A percentile compares a stretch with the other conserved stretches of the same genome.
phyloP scores from a whole-genome alignment of 2,329 filamentous ascomycete species.

The Colletotrichum echinochloae region DNA sequence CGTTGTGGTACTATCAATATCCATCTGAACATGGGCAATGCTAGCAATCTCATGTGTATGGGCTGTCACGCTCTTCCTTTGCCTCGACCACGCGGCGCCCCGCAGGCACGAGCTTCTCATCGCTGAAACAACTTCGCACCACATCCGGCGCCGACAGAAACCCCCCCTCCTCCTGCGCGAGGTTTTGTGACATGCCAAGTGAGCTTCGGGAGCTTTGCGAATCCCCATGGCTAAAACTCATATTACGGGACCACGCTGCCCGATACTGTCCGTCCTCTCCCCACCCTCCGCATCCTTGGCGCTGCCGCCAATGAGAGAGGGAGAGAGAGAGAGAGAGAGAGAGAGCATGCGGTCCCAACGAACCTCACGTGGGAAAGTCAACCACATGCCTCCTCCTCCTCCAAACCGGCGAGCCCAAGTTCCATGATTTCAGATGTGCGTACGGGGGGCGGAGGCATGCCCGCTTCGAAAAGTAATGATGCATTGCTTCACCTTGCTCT shows the following conservation, averaged over 20 bases:
- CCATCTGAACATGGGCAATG: not conserved
- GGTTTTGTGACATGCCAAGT: conserved; percentile 3
- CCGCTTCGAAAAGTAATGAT: not conserved
- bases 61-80: conserved; percentile 20
- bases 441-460: no score
- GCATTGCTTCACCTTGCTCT: not conserved
- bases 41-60: not conserved
- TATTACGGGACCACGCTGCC: conserved; percentile 15
- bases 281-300: not conserved
- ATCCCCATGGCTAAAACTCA: not conserved
- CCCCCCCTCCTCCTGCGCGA: not conserved
- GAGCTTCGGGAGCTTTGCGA: not conserved
- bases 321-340: no score
- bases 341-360: not conserved
- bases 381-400: not conserved
- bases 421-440: not conserved
- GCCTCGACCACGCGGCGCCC: conserved; percentile 5
- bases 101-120: no score
- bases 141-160: not conserved
- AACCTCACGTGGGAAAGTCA: not conserved
- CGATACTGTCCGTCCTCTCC: not conserved
- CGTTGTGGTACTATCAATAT: conserved; percentile 11
- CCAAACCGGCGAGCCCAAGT: not conserved
- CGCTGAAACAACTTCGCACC: not conserved
- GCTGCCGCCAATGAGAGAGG: not conserved